Conservation (phyloP, 2,329 filamentous ascomycete species). For the Fusarium sp. region DNA sequence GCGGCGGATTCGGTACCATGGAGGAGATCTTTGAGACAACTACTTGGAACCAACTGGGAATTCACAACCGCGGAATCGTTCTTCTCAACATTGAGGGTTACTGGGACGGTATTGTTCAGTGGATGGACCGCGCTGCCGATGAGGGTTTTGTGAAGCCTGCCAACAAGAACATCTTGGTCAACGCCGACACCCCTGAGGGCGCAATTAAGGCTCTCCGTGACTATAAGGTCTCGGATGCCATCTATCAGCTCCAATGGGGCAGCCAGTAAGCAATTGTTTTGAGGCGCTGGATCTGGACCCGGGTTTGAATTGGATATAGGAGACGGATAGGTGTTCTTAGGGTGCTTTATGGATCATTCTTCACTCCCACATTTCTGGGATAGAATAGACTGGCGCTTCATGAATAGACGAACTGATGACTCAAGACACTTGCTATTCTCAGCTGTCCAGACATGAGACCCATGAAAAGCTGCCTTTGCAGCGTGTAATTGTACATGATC, state of each 20-base stretch:
- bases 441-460: slow-evolving; percentile 37
- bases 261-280: slow-evolving; percentile 63
- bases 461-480: slow-evolving; percentile 49
- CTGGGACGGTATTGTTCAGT: slow-evolving; percentile 87
- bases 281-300: slow-evolving; percentile 26
- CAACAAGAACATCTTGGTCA: slow-evolving; percentile 82
- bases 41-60: slow-evolving; percentile 97
- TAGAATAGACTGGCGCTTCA: slow-evolving; percentile 40
- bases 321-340: slow-evolving; percentile 36
- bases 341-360: slow-evolving; percentile 25
- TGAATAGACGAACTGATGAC: slow-evolving; percentile 46
- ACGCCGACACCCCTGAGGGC: slow-evolving; percentile 78
- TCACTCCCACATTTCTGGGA: slow-evolving; percentile 26
- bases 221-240: slow-evolving; percentile 81
- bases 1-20: slow-evolving; percentile 92
- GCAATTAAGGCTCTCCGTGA: slow-evolving; percentile 77
- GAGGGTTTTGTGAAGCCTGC: slow-evolving; percentile 80
- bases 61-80: slow-evolving; percentile 84
- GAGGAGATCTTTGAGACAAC: slow-evolving; percentile 94
- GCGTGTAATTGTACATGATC: slow-evolving; percentile 56
- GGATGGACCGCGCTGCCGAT: slow-evolving; percentile 81
- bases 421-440: slow-evolving; percentile 21
- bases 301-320: slow-evolving; percentile 21
- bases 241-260: slow-evolving; percentile 87
- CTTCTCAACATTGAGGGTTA: slow-evolving; percentile 91